phyloP scores from a whole-genome alignment of 2,329 filamentous ascomycete genomes.

The Aaosphaeria pasadenensis region DNA sequence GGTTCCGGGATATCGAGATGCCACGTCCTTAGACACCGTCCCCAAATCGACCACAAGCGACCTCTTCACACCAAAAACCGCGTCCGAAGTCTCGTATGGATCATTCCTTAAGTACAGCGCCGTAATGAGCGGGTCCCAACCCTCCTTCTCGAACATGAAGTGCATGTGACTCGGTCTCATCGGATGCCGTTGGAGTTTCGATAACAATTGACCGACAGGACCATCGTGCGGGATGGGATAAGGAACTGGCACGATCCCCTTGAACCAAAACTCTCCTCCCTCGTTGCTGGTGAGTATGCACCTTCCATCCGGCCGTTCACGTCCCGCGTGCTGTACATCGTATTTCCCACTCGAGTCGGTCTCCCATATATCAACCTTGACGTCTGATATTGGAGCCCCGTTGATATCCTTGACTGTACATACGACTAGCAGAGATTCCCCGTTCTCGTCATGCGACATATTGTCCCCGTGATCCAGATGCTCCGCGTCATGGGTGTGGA shows the following conservation, averaged over 20 bases:
- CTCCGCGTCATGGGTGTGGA: slow-evolving; percentile 73
- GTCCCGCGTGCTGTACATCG: slow-evolving; percentile 61
- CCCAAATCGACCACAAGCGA: slow-evolving; percentile 50
- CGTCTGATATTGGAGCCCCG: slow-evolving; percentile 59
- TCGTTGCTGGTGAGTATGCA: slow-evolving; percentile 66
- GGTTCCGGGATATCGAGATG: not conserved
- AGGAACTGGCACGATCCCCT: slow-evolving; percentile 73
- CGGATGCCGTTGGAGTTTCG: slow-evolving; percentile 5
- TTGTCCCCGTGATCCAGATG: slow-evolving; percentile 51
- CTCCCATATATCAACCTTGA: slow-evolving; percentile 77
- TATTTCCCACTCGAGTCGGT: slow-evolving; percentile 73
- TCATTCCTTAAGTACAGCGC: slow-evolving; percentile 65
- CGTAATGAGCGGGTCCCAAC: slow-evolving; percentile 68
- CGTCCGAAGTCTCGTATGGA: slow-evolving; percentile 75
- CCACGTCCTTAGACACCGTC: not conserved
- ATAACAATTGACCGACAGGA: slow-evolving; percentile 55
- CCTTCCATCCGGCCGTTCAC: slow-evolving; percentile 59
- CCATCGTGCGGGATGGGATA: slow-evolving; percentile 76
- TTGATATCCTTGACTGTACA: slow-evolving; percentile 64
- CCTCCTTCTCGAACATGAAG: slow-evolving; percentile 59
- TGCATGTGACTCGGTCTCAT: slow-evolving; percentile 11
- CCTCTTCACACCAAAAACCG: slow-evolving; percentile 79
- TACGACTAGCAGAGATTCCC: slow-evolving; percentile 65
- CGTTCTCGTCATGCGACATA: slow-evolving; percentile 65
- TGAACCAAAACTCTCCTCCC: slow-evolving; percentile 75